Base-by-base conservation (phyloP, 805 yeast species). In the Grigorovia jiainica region DNA sequence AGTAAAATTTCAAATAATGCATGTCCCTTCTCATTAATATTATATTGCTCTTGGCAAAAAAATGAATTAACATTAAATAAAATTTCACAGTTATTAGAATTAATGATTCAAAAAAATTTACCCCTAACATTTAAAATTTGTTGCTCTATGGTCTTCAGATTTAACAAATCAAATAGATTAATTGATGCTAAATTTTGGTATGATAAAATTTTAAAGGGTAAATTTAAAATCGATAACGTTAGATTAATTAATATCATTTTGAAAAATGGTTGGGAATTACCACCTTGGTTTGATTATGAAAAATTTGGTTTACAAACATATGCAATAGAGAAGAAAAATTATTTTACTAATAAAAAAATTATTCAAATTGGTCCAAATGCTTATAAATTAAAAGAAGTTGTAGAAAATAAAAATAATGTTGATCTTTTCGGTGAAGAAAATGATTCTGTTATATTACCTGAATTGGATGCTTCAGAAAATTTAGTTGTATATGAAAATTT, bases 171-270 rank as follows among this genome's bases (percentile, higher is more conserved):
- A 35, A 41, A 44, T 9, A 48, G 54, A 18, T 36, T 38, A 10
- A 47, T 47, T 3, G 52, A 48, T 13, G 63, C 65, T 3, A 40
- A 52, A 13, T 13, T 43, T 6, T 60, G 64, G 64, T 60, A 58
- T 35, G 20, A 47, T 23, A 57, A 48, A 38, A 50, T 58, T 10
- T 21, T 49, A 5, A 25, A 41, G n/a, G 54, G 52, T 9, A 50
- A 52, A 3, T 59, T 53, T 24, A 43, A 47, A 10, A 39, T 60
- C 7, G 47, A 40, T 15, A 60, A 60, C 41, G 33, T 34, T 18
- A 17, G 41, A 3, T 30, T 60, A 17, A 43, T 59, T 13, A 36
- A 50, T 31, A 40, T 45, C 6, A 46, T 53, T 2, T 32, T 42
- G 7, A 41, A 45, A 30, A 40, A 53, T 18, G 45, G 42, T 15